phyloP scores from a whole-genome alignment of 2,329 filamentous ascomycete genomes.

The Camillea tinctor region DNA sequence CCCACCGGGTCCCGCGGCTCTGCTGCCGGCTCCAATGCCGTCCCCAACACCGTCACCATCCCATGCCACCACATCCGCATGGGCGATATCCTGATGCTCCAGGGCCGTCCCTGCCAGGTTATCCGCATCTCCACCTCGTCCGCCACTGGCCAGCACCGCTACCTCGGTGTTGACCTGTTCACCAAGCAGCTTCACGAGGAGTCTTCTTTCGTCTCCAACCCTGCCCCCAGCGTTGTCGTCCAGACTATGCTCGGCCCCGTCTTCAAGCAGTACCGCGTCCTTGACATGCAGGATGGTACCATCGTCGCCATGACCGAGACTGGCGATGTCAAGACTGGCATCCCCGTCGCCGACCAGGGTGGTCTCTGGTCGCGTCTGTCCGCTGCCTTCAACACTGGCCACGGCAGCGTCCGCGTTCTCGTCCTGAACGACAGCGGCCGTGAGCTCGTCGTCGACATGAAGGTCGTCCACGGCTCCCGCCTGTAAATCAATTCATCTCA shows the following conservation, averaged over 20 bases:
- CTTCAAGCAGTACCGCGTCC: constrained; percentile 99
- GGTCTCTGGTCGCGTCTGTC: constrained; percentile 78
- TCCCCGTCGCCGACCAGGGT: constrained; percentile 94
- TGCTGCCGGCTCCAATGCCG: constrained; percentile 34
- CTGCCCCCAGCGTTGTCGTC: constrained; percentile 91
- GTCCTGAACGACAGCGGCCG: constrained; percentile 91
- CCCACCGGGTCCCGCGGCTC: constrained; percentile 33
- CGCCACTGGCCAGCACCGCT: constrained; percentile 98
- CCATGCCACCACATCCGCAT: constrained; percentile 99
- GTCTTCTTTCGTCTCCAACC: constrained; percentile 96
- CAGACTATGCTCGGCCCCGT: constrained; percentile 99
- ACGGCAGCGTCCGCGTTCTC: constrained; percentile 89
- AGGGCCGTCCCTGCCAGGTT: constrained; percentile 98
- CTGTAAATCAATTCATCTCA: constrained; percentile 46
- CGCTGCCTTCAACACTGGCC: constrained; percentile 84
- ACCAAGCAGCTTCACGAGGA: constrained; percentile 99
- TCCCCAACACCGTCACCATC: constrained; percentile 90
- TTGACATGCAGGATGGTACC: constrained; percentile 84
- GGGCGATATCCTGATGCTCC: constrained; percentile 96
- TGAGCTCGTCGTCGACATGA: constrained; percentile 98
- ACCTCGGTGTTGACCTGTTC: constrained; percentile 99
- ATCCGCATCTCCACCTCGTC: constrained; percentile 98
- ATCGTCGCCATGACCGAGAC: constrained; percentile 98
- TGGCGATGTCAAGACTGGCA: constrained; percentile 94
- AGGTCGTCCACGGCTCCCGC: constrained; percentile 84